Evolutionary conservation across 2,329 filamentous ascomycete genomes (phyloP).

Genomic region (Hypoxylon sp.): DNA sequence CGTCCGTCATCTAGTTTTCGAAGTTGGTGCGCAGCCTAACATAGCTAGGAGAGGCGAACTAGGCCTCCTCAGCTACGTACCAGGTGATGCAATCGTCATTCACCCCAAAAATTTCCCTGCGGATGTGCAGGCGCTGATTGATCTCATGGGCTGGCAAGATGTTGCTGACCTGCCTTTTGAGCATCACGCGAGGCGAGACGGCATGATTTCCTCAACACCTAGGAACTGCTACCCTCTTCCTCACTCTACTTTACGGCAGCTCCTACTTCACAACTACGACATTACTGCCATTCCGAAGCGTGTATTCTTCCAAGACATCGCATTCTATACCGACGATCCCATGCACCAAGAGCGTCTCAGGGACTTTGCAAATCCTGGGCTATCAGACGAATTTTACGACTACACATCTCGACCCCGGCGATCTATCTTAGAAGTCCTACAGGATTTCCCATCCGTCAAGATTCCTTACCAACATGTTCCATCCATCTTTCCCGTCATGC

Average conservation of each 20-base stretch:
- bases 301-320: conserved; percentile 84
- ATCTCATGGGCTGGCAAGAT: conserved; percentile 82
- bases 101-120: conserved; percentile 88
- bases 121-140: conserved; percentile 84
- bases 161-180: conserved; percentile 79
- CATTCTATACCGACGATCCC: conserved; percentile 78
- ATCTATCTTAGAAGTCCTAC: conserved; percentile 91
- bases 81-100: conserved; percentile 85
- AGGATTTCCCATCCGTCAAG: conserved; percentile 88
- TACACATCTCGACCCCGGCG: conserved; percentile 92
- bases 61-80: conserved; percentile 62
- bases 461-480: conserved; percentile 82
- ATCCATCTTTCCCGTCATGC: conserved; percentile 82
- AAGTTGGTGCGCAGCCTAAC: conserved; percentile 53
- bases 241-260: conserved; percentile 75
- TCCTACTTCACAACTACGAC: conserved; percentile 88
- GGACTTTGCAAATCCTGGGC: conserved; percentile 85
- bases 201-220: conserved; percentile 42
- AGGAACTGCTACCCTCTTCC: conserved; percentile 56
- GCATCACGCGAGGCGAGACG: conserved; percentile 38
- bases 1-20: conserved; percentile 83
- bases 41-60: conserved; percentile 50
- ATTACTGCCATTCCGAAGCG: conserved; percentile 90
- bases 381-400: conserved; percentile 93
- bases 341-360: conserved; percentile 85